phyloP scores from a whole-genome alignment of 208 protist genomes.

The Herpetomonas samuelpessoai region DNA sequence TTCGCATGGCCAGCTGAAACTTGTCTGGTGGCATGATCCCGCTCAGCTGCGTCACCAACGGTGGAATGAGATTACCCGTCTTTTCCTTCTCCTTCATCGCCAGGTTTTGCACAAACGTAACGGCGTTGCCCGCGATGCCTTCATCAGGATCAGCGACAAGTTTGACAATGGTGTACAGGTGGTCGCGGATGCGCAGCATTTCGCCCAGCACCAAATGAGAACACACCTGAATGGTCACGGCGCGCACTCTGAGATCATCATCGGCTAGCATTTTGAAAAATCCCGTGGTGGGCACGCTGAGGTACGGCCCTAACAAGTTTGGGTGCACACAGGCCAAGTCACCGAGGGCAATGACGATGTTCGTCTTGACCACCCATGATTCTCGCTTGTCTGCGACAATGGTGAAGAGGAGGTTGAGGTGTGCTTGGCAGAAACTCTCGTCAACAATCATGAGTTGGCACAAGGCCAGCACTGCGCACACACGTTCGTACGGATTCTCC shows the following conservation, averaged over 20 bases:
- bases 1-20: slow-evolving; percentile 83
- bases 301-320: slow-evolving; percentile 78
- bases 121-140: slow-evolving; percentile 78
- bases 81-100: slow-evolving; percentile 88
- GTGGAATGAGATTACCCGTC: slow-evolving; percentile 87
- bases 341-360: slow-evolving; percentile 83
- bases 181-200: slow-evolving; percentile 88
- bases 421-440: slow-evolving; percentile 62
- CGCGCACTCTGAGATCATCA: slow-evolving; percentile 81
- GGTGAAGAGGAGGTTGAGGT: slow-evolving; percentile 78
- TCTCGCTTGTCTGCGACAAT: slow-evolving; percentile 71
- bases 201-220: slow-evolving; percentile 88
- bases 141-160: slow-evolving; percentile 86
- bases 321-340: slow-evolving; percentile 89
- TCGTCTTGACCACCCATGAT: slow-evolving; percentile 87
- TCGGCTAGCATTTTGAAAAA: slow-evolving; percentile 86
- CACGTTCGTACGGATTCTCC: slow-evolving; percentile 49
- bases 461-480: slow-evolving; percentile 80
- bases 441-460: slow-evolving; percentile 87
- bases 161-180: slow-evolving; percentile 84
- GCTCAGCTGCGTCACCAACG: slow-evolving; percentile 74
- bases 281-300: slow-evolving; percentile 66
- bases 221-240: slow-evolving; percentile 90
- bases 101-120: slow-evolving; percentile 88
- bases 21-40: slow-evolving; percentile 72